Evolutionary conservation across 2,329 filamentous ascomycete genomes (phyloP), one percentile per base, ranked within the genome.

Genomic region (Curvularia lunata): DNA sequence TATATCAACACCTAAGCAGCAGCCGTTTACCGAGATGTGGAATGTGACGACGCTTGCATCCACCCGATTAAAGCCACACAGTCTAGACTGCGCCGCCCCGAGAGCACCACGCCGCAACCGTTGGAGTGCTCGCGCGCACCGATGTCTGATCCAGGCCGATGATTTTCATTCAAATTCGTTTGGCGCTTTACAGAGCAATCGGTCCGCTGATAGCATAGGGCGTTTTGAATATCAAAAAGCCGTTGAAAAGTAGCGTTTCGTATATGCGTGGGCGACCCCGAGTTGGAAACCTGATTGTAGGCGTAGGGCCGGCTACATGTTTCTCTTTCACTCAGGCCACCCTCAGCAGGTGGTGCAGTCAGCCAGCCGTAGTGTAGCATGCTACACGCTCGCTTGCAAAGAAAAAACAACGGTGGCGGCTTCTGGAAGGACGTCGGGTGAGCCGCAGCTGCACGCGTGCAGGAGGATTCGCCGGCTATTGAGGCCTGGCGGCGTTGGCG

Each of bases 361-460:
- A 28, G 37, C 34, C 47, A 23, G n/a, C 40, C 51, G 21, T 58
- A 25, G 48, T 50, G 56, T 51, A 38, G 56, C 47, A 48, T 51
- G 40, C 52, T 49, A 23, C 48, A 50, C n/a, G n/a, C 61, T 43
- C 18, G 41, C 5, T 25, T 27, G 41, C 41, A 63, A 46, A 54
- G 30, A 38, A 59, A 58, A 64, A 63, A 50, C 46, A 62, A 59
- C 64, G 60, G 68, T 63, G 68, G 66, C 66, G 64, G 54, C 65
- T 71, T 73, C 70, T 68, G 60, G 71, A 72, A 72, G 66, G 62
- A 56, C 57, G 60, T 48, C 34, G 42, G 52, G 55, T 63, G 63
- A 63, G 60, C 64, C 51, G 54, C 52, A 58, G 38, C 37, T 48
- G 51, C 54, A 50, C 47, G 30, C 51, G 34, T 54, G 61, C 56